These are phyloP conservation scores for Hanseniaspora jakobsenii DNA, from an alignment of 805 yeast species.

Conservation along the genomic window DNA sequence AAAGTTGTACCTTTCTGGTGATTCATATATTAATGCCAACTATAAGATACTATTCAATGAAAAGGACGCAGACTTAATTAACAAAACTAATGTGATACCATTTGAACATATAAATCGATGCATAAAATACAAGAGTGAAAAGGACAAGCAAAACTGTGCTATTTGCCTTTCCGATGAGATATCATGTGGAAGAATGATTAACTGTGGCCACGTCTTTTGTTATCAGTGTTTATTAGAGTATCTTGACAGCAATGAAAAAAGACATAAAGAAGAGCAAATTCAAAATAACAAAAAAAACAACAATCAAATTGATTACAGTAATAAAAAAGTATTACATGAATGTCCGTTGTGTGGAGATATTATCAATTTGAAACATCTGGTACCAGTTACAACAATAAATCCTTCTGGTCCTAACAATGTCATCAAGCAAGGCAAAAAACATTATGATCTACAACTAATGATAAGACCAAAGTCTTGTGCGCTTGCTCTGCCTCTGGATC, in stretches of 20 bases:
- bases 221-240: slow-evolving; percentile 66
- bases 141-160: slow-evolving; percentile 71
- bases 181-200: slow-evolving; percentile 86
- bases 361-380: slow-evolving; percentile 38
- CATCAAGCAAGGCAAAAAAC: slow-evolving; percentile 40
- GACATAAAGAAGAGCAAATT: slow-evolving; percentile 20
- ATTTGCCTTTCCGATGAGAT: slow-evolving; percentile 78
- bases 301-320: slow-evolving; percentile 8
- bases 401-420: slow-evolving; percentile 37
- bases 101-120: slow-evolving; percentile 32
- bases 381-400: slow-evolving; percentile 40
- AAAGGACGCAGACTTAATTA: too few species aligned
- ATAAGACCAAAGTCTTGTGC: slow-evolving; percentile 31
- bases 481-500: slow-evolving; percentile 40
- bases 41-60: slow-evolving; percentile 80
- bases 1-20: slow-evolving; percentile 43
- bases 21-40: slow-evolving; percentile 66
- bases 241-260: slow-evolving; percentile 39
- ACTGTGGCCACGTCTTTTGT: slow-evolving; percentile 90
- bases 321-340: slow-evolving; percentile 41
- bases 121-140: slow-evolving; percentile 27
- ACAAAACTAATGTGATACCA: too few species aligned
- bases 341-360: slow-evolving; percentile 72
- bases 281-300: slow-evolving; percentile 4
- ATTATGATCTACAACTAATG: slow-evolving; percentile 56